These are phyloP conservation scores for Hibiscus tridactylites DNA, from an alignment of 345 rosid genomes.

Conservation along the genomic window DNA sequence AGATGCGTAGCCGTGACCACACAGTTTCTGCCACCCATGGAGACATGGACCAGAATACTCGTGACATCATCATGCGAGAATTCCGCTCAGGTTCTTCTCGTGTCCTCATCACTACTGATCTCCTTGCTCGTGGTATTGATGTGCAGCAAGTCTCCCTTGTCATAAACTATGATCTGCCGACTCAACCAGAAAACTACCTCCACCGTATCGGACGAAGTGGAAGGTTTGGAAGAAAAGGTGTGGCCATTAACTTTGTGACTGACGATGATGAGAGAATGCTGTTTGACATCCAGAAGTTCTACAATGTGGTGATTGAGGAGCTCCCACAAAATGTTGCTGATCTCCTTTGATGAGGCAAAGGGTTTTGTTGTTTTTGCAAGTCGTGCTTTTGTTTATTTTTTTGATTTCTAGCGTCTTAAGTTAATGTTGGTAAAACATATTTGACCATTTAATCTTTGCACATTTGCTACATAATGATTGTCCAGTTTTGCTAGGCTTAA, in stretches of 20 bases:
- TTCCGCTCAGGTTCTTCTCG: constrained; percentile 87
- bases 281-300: constrained; percentile 64
- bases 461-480: constrained; percentile 14
- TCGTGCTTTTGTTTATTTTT: neutral
- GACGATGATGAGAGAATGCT: constrained; percentile 59
- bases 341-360: constrained; percentile 41
- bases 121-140: constrained; percentile 84
- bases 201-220: constrained; percentile 86
- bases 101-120: constrained; percentile 75
- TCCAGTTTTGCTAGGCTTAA: neutral
- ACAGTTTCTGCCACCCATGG: constrained; percentile 90
- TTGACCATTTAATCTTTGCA: constrained; percentile 29
- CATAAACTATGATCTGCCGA: constrained; percentile 76
- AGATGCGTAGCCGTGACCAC: constrained; percentile 79
- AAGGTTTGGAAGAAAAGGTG: constrained; percentile 85
- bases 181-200: constrained; percentile 85
- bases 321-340: constrained; percentile 57
- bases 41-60: constrained; percentile 89
- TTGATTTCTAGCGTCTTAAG: constrained; percentile 16
- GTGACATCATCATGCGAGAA: constrained; percentile 79
- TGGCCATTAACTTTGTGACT: constrained; percentile 66
- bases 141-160: constrained; percentile 90
- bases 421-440: constrained; percentile 20
- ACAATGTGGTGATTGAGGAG: constrained; percentile 58
- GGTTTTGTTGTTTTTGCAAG: constrained; percentile 24